A percentile compares a stretch with the other conserved stretches of the same genome.
These are phyloP conservation scores for Sugiyamaella americana DNA, from an alignment of 805 yeast genomes.

Conservation along the genomic window DNA sequence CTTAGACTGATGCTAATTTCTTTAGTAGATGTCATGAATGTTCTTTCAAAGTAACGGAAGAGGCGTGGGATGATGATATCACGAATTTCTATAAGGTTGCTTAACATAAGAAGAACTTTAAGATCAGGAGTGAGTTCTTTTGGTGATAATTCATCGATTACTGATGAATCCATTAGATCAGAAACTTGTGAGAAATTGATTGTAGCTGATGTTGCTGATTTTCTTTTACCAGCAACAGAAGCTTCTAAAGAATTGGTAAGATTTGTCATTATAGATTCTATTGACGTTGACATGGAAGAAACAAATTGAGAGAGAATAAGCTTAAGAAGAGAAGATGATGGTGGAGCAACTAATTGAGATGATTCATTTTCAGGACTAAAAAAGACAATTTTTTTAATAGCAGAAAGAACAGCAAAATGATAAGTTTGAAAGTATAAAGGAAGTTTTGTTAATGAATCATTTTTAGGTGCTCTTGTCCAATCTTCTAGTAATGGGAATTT, in stretches of 20 bases:
- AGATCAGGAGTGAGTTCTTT: slow-evolving; percentile 43
- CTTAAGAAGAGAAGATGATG: slow-evolving; percentile 29
- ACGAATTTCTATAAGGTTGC: slow-evolving; percentile 48
- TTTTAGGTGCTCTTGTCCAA: slow-evolving; percentile 31
- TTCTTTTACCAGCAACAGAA: neutral
- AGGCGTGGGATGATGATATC: slow-evolving; percentile 43
- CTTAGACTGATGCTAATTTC: slow-evolving; percentile 42
- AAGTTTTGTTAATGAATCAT: slow-evolving; percentile 34
- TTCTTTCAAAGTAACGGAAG: slow-evolving; percentile 44
- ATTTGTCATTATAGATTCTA: slow-evolving; percentile 28
- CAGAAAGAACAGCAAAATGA: slow-evolving; percentile 35
- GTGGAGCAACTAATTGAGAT: slow-evolving; percentile 27
- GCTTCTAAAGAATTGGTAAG: slow-evolving; percentile 19
- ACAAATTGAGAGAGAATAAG: slow-evolving; percentile 34
- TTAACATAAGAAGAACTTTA: slow-evolving; percentile 46
- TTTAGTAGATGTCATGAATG: slow-evolving; percentile 42
- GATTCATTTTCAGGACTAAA: slow-evolving; percentile 11
- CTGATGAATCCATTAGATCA: slow-evolving; percentile 25
- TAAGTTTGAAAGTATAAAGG: slow-evolving; percentile 37
- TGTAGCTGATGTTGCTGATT: neutral
- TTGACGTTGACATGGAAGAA: slow-evolving; percentile 30
- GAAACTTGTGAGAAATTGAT: neutral
- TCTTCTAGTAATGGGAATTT: slow-evolving; percentile 36
- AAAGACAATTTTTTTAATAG: slow-evolving; percentile 19
- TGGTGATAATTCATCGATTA: slow-evolving; percentile 36